Evolutionary conservation across 805 yeast genomes (phyloP), one percentile per base, ranked within the genome.

Genomic region (Cyberlindnera americana): DNA sequence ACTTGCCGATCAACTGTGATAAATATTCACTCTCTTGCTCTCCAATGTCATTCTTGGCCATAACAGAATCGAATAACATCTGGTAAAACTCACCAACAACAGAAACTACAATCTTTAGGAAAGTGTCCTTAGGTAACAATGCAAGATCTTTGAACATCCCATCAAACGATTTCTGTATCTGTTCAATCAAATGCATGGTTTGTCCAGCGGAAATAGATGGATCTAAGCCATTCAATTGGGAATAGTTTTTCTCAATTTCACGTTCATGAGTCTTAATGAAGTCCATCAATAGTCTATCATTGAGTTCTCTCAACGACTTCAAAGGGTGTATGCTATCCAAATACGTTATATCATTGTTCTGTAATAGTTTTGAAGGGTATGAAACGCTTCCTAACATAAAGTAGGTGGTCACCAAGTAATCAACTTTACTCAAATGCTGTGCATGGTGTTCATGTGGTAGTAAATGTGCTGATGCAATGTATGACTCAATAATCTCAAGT

Each of bases 231-330:
- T 43, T 33, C 33, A 56, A 33, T n/a, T 38, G 19, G 3, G 24
- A 6, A 22, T 29, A 49, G 4, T 13, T 10, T 6, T 29, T 15
- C 12, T 23, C 33, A 4, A 56, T 45, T 5, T 29, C 30, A 1
- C 14, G 6, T 22, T 54, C 53, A 22, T 41, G 42, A 4, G 18
- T 6, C 14, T 34, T 32, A 13, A 52, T 43, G 14, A 41, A 36
- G 9, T 36, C 30, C 17, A 44, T 23, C 8, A 56, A 28, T 16
- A 49, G 33, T 3, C 40, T 19, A 8, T 54, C 50, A 70, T 70
- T 24, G 67, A 72, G 52, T 66, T 76, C 77, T 58, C 63, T 38
- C 67, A 74, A 47, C 68, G 50, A 33, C 2, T 45, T 44, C 10
- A 48, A 34, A 3, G 29, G 22, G 4, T 38, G 35, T 0, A 35